Base-by-base conservation (phyloP, 2,329 filamentous ascomycete genomes). In the Fusarium tuaranense region DNA sequence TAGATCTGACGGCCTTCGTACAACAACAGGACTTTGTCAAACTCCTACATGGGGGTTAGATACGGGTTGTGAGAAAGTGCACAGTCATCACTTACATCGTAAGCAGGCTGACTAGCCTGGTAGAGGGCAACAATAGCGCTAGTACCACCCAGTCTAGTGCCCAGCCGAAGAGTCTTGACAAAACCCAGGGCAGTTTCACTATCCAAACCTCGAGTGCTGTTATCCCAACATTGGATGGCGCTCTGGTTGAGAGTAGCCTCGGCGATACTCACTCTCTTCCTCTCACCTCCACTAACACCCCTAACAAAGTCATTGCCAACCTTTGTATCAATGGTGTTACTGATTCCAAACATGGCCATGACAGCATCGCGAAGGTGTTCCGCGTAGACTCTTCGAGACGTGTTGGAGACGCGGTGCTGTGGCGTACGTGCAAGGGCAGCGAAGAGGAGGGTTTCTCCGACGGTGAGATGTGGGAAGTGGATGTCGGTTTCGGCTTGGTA, bases 261-360 rank as follows among this genome's bases (percentile, higher is more conserved):
- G 1, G 92, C 92, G 73, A 95, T 94, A 38, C 90, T 92, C 16
- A 94, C 92, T 78, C 93, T 91, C 81, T 95, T 95, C 30, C 93
- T 85, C 82, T 95, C 93, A 64, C 93, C 93, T 75, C 93, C 93
- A 55, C 90, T 93, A 0, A 95, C 91, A 80, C 93, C 93, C 58
- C 92, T 89, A 6, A 92, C 87, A 76, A 83, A 87, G 72, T 92
- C 90, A 77, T 95, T 90, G 30, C 93, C 93, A 6, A 95, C 92
- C 2, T 89, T 85, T 0, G 93, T 95, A 76, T 93, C 87, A 75
- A 89, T 90, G 0, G 93, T 94, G 78, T 95, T 92, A 12, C 86
- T 87, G 68, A 95, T 94, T 8, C 92, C 92, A 74, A 95, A 95
- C 83, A 95, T 65, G 36, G 57, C 57, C 57, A 60, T 60, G 36